Evolutionary conservation across 2,329 filamentous ascomycete species (phyloP).

Genomic region (Penicillium olsonii): DNA sequence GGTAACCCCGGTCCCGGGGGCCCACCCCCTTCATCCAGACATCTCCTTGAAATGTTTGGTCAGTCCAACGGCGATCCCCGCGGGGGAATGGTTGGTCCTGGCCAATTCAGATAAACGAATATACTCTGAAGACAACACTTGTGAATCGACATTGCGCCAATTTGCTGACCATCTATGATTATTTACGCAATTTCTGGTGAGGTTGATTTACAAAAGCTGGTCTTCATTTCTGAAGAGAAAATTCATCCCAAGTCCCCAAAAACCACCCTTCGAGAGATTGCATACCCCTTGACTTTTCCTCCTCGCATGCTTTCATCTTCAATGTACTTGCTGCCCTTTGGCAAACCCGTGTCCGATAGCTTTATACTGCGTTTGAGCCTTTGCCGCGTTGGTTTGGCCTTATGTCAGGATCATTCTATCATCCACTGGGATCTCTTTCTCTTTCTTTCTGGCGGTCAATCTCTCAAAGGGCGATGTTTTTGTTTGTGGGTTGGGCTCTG

Average conservation of each 20-base stretch:
- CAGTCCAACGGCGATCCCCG: conserved; percentile 37
- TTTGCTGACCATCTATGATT: conserved; percentile 16
- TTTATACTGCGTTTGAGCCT: conserved; percentile 11
- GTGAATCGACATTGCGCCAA: conserved; percentile 1
- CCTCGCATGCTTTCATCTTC: not conserved
- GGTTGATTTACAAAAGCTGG: conserved; percentile 8
- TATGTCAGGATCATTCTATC: conserved; percentile 10
- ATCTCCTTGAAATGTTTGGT: conserved; percentile 48
- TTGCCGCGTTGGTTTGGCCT: conserved; percentile 17
- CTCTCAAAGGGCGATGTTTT: conserved; percentile 11
- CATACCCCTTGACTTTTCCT: conserved; percentile 11
- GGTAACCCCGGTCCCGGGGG: conserved; percentile 39
- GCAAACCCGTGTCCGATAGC: conserved; percentile 12
- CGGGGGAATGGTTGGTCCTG: conserved; percentile 40
- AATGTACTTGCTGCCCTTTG: conserved; percentile 20
- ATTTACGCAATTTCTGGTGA: conserved; percentile 13
- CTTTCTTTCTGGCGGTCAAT: conserved; percentile 9
- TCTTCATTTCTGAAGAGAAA: conserved; percentile 5
- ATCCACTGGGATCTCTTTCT: conserved; percentile 5
- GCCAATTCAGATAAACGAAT: conserved; percentile 35
- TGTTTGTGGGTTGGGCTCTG: conserved; percentile 7
- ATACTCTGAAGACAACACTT: not conserved
- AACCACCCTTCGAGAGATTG: conserved; percentile 18
- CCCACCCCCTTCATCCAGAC: conserved; percentile 38
- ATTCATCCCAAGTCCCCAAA: conserved; percentile 15